Evolutionary conservation across 805 yeast genomes (phyloP), one percentile per base, ranked within the genome.

Genomic region (Candida ficus): DNA sequence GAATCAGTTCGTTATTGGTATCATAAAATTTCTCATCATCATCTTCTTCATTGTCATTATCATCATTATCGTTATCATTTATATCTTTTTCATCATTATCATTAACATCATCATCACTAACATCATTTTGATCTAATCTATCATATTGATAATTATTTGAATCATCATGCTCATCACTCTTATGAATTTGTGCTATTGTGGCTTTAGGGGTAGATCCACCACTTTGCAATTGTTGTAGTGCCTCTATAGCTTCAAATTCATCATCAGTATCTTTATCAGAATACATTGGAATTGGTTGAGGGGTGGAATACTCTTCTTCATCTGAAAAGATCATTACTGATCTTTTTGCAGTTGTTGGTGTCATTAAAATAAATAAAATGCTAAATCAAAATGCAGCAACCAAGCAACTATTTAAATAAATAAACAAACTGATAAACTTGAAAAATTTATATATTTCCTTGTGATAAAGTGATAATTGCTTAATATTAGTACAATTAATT

Each of bases 1-100:
- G 30, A 11, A 7, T 46, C 3, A 48, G 16, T n/a, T 46, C 49
- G 33, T 49, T 43, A 23, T 37, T 45, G 14, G 53, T 47, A 35
- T 70, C 44, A 70, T 75, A 18, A 75, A 76, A 56, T 68, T 70
- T 33, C 67, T 71, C 33, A 68, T 76, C 29, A 46, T 48, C 33
- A 43, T 33, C 46, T 33, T 50, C 44, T 28, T 45, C 33, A 50
- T 47, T 37, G 2, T 28, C 32, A 18, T 20, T 22, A 25, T 22
- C 26, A 14, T 29, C 36, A 7, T 31, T 30, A 8, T 47, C 50
- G 4, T 25, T 40, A 18, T 16, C 34, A 14, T 32, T 22, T 4
- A 21, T 33, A 12, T 26, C n/a, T n/a, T n/a, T n/a, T n/a, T n/a
- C 33, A 8, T 47, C 50, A 5, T 25, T 40, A 18, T 16, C 34